These are phyloP conservation scores for Solanum chilense DNA, from an alignment of 257 asterid genomes.

Conservation along the genomic window DNA sequence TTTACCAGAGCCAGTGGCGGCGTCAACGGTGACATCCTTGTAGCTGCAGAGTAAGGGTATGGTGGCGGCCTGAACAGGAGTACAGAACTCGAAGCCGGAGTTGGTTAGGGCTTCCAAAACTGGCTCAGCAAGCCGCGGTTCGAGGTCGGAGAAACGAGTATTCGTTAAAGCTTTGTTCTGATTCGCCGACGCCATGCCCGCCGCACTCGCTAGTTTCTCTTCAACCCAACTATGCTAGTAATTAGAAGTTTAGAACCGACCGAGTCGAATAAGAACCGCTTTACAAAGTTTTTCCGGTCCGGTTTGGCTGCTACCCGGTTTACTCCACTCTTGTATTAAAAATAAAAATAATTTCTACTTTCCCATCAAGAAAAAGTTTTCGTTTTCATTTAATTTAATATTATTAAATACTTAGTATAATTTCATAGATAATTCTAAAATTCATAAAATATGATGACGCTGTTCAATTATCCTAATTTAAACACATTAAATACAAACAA, in stretches of 20 bases:
- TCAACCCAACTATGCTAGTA: background rate
- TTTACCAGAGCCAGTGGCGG: constrained; percentile 96
- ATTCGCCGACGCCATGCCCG: constrained; percentile 13
- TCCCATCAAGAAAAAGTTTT: no score
- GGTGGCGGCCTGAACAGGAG: constrained; percentile 94
- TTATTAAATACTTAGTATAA: no score
- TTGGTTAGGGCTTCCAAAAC: constrained; percentile 51
- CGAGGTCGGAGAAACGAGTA: constrained; percentile 71
- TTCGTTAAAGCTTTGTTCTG: constrained; percentile 66
- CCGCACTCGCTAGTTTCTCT: background rate
- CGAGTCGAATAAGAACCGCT: background rate
- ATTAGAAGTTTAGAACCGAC: background rate
- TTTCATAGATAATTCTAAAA: no score
- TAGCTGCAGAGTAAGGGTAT: constrained; percentile 72
- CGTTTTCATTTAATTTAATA: no score
- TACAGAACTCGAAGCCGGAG: constrained; percentile 72
- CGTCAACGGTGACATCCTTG: constrained; percentile 88
- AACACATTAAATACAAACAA: no score
- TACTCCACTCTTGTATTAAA: background rate
- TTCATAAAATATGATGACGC: background rate
- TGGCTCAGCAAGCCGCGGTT: constrained; percentile 58
- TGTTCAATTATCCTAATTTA: no score
- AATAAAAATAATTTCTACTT: no score
- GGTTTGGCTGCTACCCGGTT: background rate
- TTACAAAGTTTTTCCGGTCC: background rate